A percentile compares a stretch with the other conserved stretches of the same genome.
phyloP scores from a whole-genome alignment of 2,329 filamentous ascomycete genomes.

The Penicillium sp. region DNA sequence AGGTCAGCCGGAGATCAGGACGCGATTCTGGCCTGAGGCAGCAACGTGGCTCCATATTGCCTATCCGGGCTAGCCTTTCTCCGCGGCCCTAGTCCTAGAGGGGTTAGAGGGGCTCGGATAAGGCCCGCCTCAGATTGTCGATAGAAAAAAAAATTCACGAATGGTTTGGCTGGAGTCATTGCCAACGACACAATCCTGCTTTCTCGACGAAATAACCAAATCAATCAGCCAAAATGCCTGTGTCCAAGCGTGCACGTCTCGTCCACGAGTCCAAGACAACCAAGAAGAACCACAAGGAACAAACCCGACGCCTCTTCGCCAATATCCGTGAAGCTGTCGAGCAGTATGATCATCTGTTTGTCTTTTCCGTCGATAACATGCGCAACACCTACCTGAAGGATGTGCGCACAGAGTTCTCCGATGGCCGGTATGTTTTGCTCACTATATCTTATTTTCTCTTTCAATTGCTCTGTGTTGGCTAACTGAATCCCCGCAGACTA shows the following conservation, averaged over 20 bases:
- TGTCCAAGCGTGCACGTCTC: slow-evolving; percentile 88
- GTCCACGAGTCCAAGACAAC: slow-evolving; percentile 85
- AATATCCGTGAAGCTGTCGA: slow-evolving; percentile 82
- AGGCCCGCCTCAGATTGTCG: slow-evolving; percentile 33
- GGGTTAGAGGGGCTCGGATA: slow-evolving; percentile 32
- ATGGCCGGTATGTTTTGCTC: slow-evolving; percentile 63
- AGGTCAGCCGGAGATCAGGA: background rate
- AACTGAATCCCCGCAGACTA: slow-evolving; percentile 52
- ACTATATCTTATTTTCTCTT: slow-evolving; percentile 27
- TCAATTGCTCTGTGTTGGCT: background rate
- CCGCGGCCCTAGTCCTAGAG: slow-evolving; percentile 9
- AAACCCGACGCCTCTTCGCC: slow-evolving; percentile 79
- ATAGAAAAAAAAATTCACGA: slow-evolving; percentile 17
- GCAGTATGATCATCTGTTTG: slow-evolving; percentile 84
- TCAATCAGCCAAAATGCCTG: slow-evolving; percentile 64
- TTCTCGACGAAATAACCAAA: background rate
- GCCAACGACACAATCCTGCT: background rate
- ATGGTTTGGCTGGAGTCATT: background rate
- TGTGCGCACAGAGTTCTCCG: slow-evolving; percentile 76
- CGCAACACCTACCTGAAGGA: slow-evolving; percentile 94
- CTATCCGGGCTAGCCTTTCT: slow-evolving; percentile 1
- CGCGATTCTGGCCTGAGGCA: slow-evolving; percentile 5
- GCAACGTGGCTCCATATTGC: slow-evolving; percentile 3
- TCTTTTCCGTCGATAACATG: slow-evolving; percentile 95
- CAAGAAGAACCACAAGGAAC: slow-evolving; percentile 89